Percentiles rank a stretch among this genome's conserved stretches.
These are phyloP conservation scores for Pleurotus platypus DNA, from an alignment of 768 basidiomycete species.

Conservation along the genomic window DNA sequence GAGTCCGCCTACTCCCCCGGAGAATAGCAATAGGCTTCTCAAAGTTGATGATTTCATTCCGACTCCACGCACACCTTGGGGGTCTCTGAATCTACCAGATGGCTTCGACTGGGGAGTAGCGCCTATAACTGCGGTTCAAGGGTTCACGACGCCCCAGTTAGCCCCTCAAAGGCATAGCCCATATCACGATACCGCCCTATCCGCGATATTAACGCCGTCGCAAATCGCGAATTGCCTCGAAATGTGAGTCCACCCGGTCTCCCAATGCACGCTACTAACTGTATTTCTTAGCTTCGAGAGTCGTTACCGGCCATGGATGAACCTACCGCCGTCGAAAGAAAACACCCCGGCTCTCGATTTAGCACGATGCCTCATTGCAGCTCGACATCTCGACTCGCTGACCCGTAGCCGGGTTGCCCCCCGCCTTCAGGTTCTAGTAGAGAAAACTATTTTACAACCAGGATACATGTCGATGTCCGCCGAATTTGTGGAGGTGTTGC, in stretches of 20 bases:
- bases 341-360: slow-evolving; percentile 34
- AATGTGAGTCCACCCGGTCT: slow-evolving; percentile 25
- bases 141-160: slow-evolving; percentile 24
- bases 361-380: slow-evolving; percentile 43
- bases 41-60: slow-evolving; percentile 29
- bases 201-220: slow-evolving; percentile 26
- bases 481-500: slow-evolving; percentile 37
- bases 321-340: slow-evolving; percentile 29
- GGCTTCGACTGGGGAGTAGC: slow-evolving; percentile 41
- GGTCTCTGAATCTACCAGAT: slow-evolving; percentile 31
- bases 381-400: slow-evolving; percentile 36
- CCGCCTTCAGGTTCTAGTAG: slow-evolving; percentile 36
- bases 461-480: slow-evolving; percentile 39
- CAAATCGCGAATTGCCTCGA: slow-evolving; percentile 33
- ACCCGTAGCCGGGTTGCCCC: slow-evolving; percentile 32
- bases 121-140: slow-evolving; percentile 44
- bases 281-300: slow-evolving; percentile 32
- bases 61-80: slow-evolving; percentile 29
- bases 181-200: slow-evolving; percentile 16
- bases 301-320: slow-evolving; percentile 42
- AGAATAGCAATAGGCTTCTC: not conserved
- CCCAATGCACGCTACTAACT: not conserved
- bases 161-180: not conserved
- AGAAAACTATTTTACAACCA: slow-evolving; percentile 33
- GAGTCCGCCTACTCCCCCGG: not conserved